Conservation (phyloP, 768 basidiomycete genomes). For the Amanita fuliginea region DNA sequence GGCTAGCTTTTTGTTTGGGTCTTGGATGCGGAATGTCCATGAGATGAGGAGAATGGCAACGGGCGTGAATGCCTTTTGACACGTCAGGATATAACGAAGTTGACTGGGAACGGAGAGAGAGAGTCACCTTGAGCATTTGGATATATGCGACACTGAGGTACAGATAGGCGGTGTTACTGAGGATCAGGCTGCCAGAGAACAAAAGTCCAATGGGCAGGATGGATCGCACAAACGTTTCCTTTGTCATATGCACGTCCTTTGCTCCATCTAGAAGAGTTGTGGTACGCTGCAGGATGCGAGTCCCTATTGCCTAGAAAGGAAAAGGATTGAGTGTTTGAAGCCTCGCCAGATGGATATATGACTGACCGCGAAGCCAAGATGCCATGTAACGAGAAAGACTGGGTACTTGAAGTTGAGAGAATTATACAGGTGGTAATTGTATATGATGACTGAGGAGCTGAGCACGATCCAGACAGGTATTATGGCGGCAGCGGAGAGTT, state of each 20-base stretch:
- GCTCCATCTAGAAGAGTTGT: slow-evolving; percentile 71
- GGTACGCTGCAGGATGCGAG: slow-evolving; percentile 73
- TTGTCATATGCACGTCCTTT: slow-evolving; percentile 71
- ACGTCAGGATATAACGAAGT: not conserved
- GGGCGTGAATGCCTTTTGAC: slow-evolving; percentile 70
- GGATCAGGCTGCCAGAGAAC: slow-evolving; percentile 84
- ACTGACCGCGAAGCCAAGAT: slow-evolving; percentile 57
- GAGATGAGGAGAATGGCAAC: slow-evolving; percentile 91
- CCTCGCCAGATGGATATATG: not conserved
- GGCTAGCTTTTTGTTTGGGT: slow-evolving; percentile 72
- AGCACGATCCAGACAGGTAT: slow-evolving; percentile 92
- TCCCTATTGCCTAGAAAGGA: slow-evolving; percentile 56
- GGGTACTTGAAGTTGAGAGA: slow-evolving; percentile 78
- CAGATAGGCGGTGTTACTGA: slow-evolving; percentile 89
- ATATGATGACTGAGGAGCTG: slow-evolving; percentile 85
- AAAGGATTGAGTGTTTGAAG: not conserved
- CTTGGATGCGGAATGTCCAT: slow-evolving; percentile 80
- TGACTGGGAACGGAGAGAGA: not conserved
- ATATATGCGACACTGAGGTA: slow-evolving; percentile 90
- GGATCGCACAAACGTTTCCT: slow-evolving; percentile 66
- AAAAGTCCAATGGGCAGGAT: slow-evolving; percentile 92
- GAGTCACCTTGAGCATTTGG: slow-evolving; percentile 82
- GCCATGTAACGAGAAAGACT: slow-evolving; percentile 89
- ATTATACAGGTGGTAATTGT: slow-evolving; percentile 90
- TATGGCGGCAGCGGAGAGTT: slow-evolving; percentile 55